Evolutionary conservation across 2,329 filamentous ascomycete species (phyloP), one percentile per base, ranked within the genome.

Genomic region (Hortaea werneckii): DNA sequence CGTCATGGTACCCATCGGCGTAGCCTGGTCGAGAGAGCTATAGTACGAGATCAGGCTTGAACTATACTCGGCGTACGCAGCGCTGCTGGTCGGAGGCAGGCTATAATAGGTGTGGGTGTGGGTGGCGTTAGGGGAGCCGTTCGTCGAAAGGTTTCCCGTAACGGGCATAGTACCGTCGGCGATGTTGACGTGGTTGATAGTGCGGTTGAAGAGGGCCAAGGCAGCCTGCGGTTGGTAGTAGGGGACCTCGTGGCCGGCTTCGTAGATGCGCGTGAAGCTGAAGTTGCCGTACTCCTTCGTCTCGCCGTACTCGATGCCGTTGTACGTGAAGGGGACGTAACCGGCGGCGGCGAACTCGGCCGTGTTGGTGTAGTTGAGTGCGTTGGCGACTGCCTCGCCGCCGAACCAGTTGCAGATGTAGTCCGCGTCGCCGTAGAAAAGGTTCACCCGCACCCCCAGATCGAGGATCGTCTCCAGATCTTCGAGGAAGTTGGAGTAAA

Each of bases 401-500:
- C 62, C 60, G 39, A 65, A 64, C 65, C 65, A 67, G 53, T 66
- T 66, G 57, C 64, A 66, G 48, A 65, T 56, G 51, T 64, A 67
- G 45, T 58, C 56, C 8, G 42, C 40, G 8, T 38, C 40, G 28
- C 44, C 39, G 27, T 35, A 42, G 30, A 6, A 45, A 39, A 67
- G 46, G 32, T 57, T 59, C 5, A 68, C 61, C 8, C 63, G 58
- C 6, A 69, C 60, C 41, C 61, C 65, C 26, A 56, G 52, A 40
- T 61, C 51, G 1, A 69, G 59, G 71, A 48, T 72, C 64, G 59
- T 49, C 46, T 67, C 64, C 6, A 68, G 45, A 46, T 70, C 66
- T 27, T 60, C 53, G 20, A 62, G 67, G 56, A 80, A 75, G 51
- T 77, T 76, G 27, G 76, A 74, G 56, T 80, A 81, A 44, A 79